Conservation (phyloP, 192 early-diverging fungal species). For the Spizellomyces sp. region DNA sequence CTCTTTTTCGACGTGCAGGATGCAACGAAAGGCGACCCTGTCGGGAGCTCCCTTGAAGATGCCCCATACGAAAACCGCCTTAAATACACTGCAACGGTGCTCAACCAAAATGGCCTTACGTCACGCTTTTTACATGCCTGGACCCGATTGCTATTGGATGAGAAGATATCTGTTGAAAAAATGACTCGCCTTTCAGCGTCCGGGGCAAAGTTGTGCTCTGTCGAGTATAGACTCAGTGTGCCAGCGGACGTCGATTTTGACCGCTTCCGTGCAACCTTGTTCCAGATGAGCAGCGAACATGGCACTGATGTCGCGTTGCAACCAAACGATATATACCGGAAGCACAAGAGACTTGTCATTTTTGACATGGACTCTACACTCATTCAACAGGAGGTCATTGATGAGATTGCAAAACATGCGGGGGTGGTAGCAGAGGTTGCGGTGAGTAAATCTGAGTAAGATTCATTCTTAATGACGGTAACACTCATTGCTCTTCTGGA, state of each 20-base stretch:
- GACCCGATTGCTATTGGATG: conserved; percentile 73
- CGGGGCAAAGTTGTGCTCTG: conserved; percentile 67
- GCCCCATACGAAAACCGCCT: conserved; percentile 82
- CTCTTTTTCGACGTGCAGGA: conserved; percentile 79
- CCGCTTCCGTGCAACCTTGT: conserved; percentile 68
- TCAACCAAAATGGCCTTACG: conserved; percentile 80
- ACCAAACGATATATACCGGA: conserved; percentile 82
- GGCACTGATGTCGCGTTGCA: conserved; percentile 74
- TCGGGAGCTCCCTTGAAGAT: conserved; percentile 58
- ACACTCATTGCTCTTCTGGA: background rate
- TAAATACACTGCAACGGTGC: conserved; percentile 85
- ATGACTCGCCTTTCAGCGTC: conserved; percentile 76
- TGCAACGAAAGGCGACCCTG: conserved; percentile 46
- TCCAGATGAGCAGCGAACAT: conserved; percentile 62
- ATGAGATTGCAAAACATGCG: conserved; percentile 92
- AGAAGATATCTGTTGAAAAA: conserved; percentile 85
- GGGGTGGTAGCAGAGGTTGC: conserved; percentile 92
- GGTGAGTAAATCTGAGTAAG: conserved; percentile 46
- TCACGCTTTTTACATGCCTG: conserved; percentile 79
- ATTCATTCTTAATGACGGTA: background rate
- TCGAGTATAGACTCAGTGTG: conserved; percentile 84
- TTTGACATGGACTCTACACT: conserved; percentile 99
- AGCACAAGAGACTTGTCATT: conserved; percentile 90
- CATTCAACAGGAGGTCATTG: conserved; percentile 99
- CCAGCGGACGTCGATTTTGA: conserved; percentile 68